Percentiles rank a stretch among this genome's conserved stretches.
Conservation (phyloP, 371 early-diverging fungal genomes). For the Syncephalastrum sp. region DNA sequence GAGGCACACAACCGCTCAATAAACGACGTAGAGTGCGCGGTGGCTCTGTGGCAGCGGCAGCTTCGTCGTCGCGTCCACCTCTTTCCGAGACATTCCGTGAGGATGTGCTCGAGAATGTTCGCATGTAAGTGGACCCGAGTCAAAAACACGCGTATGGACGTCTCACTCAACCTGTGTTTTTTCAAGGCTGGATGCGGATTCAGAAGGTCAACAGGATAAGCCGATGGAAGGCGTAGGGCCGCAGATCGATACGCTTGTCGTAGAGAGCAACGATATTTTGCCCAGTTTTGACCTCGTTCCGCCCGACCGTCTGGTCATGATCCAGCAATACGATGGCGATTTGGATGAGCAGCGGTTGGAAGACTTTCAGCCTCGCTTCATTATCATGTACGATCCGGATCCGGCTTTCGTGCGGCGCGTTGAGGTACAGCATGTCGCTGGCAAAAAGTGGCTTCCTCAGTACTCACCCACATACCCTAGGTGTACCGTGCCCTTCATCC, state of each 20-base stretch:
- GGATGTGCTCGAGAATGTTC: constrained; percentile 22
- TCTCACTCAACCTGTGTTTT: not conserved
- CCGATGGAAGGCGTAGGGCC: not conserved
- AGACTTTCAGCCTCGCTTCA: constrained; percentile 71
- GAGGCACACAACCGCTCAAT: constrained; percentile 53
- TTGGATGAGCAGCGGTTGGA: constrained; percentile 57
- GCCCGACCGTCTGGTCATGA: constrained; percentile 38
- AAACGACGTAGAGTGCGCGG: constrained; percentile 84
- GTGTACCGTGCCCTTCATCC: constrained; percentile 69
- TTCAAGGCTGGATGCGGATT: constrained; percentile 11
- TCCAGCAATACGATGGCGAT: constrained; percentile 66
- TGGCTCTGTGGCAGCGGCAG: constrained; percentile 46
- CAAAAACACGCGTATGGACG: no score
- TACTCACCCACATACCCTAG: constrained; percentile 1
- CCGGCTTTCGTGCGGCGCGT: constrained; percentile 84
- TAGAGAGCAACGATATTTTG: constrained; percentile 24
- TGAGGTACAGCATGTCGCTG: constrained; percentile 53
- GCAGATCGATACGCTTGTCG: not conserved
- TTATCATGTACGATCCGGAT: constrained; percentile 91
- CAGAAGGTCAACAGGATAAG: not conserved
- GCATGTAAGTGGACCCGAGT: constrained; percentile 9
- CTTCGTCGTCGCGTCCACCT: constrained; percentile 15
- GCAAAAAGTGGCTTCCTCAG: no score
- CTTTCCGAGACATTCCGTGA: constrained; percentile 29
- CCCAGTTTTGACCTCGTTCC: constrained; percentile 36